Conservation (phyloP, 306 rosid species). For the Vicia sativa region DNA sequence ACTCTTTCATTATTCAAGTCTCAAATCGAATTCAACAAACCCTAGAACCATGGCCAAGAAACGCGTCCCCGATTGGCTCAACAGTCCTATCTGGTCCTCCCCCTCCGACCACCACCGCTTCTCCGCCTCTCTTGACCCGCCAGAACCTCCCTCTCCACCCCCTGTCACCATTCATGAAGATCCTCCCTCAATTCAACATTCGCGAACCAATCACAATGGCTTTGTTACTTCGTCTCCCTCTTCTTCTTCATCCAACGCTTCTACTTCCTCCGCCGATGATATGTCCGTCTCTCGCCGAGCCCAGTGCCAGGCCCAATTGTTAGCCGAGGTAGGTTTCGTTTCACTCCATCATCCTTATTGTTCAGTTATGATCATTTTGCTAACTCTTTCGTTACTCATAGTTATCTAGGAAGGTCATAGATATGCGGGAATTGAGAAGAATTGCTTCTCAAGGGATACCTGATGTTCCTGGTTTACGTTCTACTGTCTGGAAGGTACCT, state of each 20-base stretch:
- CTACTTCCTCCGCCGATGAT: conserved; percentile 61
- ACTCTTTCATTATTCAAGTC: background rate
- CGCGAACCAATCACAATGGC: conserved; percentile 41
- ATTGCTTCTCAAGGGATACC: conserved; percentile 84
- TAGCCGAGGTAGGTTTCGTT: conserved; percentile 75
- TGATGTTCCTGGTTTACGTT: conserved; percentile 80
- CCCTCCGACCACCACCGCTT: conserved; percentile 54
- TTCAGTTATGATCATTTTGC: background rate
- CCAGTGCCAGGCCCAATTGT: conserved; percentile 49
- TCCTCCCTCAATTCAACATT: conserved; percentile 48
- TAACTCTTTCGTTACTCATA: conserved; percentile 24
- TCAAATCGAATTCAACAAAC: conserved; percentile 16
- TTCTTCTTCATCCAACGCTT: conserved; percentile 25
- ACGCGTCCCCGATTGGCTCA: conserved; percentile 95
- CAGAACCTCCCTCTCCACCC: conserved; percentile 60
- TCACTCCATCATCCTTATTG: background rate
- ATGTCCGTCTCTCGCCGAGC: conserved; percentile 50
- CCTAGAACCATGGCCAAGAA: conserved; percentile 71
- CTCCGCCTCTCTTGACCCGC: conserved; percentile 33
- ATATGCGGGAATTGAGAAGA: conserved; percentile 66
- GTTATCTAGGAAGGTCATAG: conserved; percentile 80
- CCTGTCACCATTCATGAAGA: conserved; percentile 40
- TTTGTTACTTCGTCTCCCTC: conserved; percentile 35
- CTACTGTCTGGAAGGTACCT: conserved; percentile 85
- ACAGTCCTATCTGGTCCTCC: conserved; percentile 87